A percentile compares a stretch with the other conserved stretches of the same genome.
Conservation (phyloP, 1,139 yeast species). For the Geotrichum fermentans region DNA sequence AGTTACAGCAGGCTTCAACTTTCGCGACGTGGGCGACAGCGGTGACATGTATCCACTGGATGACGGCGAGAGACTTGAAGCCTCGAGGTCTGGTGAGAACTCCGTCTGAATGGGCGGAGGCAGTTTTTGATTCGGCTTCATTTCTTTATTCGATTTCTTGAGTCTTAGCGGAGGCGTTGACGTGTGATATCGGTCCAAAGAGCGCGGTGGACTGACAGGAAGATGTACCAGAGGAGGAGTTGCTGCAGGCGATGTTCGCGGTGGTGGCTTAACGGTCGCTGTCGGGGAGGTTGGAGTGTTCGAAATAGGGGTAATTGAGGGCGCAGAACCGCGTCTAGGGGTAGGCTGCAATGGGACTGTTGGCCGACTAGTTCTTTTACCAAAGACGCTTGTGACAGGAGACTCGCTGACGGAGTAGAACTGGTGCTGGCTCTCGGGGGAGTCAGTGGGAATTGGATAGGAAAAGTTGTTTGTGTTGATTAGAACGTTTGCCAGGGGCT, state of each 20-base stretch:
- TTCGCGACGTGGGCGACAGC: constrained; percentile 1
- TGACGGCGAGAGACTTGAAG: neutral
- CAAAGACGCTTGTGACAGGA: neutral
- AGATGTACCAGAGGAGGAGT: neutral
- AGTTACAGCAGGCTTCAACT: neutral
- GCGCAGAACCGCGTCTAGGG: constrained; percentile 4
- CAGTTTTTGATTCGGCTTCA: neutral
- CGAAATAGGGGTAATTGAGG: neutral
- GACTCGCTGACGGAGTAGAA: constrained; percentile 4
- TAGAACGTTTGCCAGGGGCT: neutral
- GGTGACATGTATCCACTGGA: neutral
- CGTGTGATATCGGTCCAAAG: constrained; percentile 1
- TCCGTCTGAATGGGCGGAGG: constrained; percentile 11
- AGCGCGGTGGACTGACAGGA: neutral
- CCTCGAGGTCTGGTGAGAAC: neutral
- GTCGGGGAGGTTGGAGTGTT: neutral
- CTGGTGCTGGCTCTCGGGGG: constrained; percentile 1
- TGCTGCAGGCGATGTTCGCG: neutral
- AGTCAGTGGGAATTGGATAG: constrained; percentile 8
- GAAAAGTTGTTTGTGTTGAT: constrained; percentile 1
- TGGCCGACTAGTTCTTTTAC: neutral
- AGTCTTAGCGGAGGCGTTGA: constrained; percentile 11
- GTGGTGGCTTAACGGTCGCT: too few relatives aligned
- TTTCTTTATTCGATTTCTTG: constrained; percentile 2
- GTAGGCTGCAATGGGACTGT: neutral